Percentiles rank a stretch among this genome's conserved stretches.
phyloP scores from a whole-genome alignment of 2,329 filamentous ascomycete genomes.

The Phyllosticta citribraziliensis region DNA sequence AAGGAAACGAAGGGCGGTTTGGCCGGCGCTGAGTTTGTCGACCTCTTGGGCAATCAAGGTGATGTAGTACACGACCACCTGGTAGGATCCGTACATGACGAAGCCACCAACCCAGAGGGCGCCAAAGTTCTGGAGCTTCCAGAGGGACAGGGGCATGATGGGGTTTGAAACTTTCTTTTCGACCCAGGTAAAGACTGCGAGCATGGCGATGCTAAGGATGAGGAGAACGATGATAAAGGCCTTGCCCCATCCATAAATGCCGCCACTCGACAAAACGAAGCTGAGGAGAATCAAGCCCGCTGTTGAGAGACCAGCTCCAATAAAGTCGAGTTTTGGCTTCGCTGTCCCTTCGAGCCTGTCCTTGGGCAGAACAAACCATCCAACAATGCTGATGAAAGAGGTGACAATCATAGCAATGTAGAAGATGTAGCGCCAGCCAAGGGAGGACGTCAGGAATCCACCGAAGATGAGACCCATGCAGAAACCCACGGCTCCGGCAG shows the following conservation, averaged over 20 bases:
- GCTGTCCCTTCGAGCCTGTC: constrained; percentile 25
- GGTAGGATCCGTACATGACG: constrained; percentile 33
- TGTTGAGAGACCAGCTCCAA: constrained; percentile 34
- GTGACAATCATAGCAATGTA: constrained; percentile 9
- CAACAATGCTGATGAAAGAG: constrained; percentile 3
- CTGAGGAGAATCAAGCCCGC: constrained; percentile 34
- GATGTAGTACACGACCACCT: constrained; percentile 35
- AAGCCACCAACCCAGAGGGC: constrained; percentile 38
- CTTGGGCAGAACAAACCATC: constrained; percentile 31
- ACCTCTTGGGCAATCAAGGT: constrained; percentile 33
- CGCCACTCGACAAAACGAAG: constrained; percentile 37
- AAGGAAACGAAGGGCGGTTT: constrained; percentile 32
- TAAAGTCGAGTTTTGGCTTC: constrained; percentile 31
- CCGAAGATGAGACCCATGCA: constrained; percentile 16
- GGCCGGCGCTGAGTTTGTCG: constrained; percentile 28
- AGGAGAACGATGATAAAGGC: constrained; percentile 37
- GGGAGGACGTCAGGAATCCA: constrained; percentile 7
- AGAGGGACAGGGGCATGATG: constrained; percentile 37
- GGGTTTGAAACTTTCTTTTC: constrained; percentile 37
- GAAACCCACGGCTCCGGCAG: constrained; percentile 31
- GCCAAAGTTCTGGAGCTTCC: constrained; percentile 38
- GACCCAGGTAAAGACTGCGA: constrained; percentile 29
- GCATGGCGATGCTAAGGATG: constrained; percentile 28
- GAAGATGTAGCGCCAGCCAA: constrained; percentile 12
- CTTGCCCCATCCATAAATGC: constrained; percentile 37